phyloP scores from a whole-genome alignment of 1,284 basidiomycete genomes.

The Moniliella sp. region DNA sequence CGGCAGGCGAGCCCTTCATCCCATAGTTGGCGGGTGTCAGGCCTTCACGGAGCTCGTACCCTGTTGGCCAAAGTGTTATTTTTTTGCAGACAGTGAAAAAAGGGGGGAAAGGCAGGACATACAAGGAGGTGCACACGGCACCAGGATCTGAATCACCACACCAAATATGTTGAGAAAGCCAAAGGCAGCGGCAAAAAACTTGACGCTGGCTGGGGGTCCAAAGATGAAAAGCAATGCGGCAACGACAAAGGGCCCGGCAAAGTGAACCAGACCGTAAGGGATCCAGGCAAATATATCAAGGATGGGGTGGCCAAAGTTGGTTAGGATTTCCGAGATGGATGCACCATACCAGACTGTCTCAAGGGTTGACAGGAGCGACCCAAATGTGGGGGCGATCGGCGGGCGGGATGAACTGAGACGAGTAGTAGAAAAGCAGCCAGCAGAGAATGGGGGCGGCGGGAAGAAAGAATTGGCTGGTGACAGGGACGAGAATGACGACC shows the following conservation, averaged over 20 bases:
- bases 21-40: slow-evolving; percentile 77
- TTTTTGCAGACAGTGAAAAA: neutral
- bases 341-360: slow-evolving; percentile 86
- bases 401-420: slow-evolving; percentile 60
- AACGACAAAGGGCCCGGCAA: slow-evolving; percentile 46
- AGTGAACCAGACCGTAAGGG: slow-evolving; percentile 82
- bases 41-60: slow-evolving; percentile 95
- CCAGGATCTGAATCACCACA: slow-evolving; percentile 65
- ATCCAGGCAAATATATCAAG: slow-evolving; percentile 86
- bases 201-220: slow-evolving; percentile 55
- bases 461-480: slow-evolving; percentile 76
- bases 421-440: slow-evolving; percentile 51
- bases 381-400: slow-evolving; percentile 57
- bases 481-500: slow-evolving; percentile 52
- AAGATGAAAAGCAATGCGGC: slow-evolving; percentile 54
- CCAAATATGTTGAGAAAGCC: slow-evolving; percentile 81
- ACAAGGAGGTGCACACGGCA: slow-evolving; percentile 78
- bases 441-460: slow-evolving; percentile 74
- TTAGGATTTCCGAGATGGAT: slow-evolving; percentile 87
- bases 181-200: slow-evolving; percentile 68
- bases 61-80: slow-evolving; percentile 32
- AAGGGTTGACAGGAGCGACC: slow-evolving; percentile 70
- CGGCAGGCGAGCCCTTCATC: slow-evolving; percentile 71
- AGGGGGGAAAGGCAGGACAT: slow-evolving; percentile 12
- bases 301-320: slow-evolving; percentile 69